phyloP scores from a whole-genome alignment of 176 grass and related monocot species.

The Paspalum notatum region DNA sequence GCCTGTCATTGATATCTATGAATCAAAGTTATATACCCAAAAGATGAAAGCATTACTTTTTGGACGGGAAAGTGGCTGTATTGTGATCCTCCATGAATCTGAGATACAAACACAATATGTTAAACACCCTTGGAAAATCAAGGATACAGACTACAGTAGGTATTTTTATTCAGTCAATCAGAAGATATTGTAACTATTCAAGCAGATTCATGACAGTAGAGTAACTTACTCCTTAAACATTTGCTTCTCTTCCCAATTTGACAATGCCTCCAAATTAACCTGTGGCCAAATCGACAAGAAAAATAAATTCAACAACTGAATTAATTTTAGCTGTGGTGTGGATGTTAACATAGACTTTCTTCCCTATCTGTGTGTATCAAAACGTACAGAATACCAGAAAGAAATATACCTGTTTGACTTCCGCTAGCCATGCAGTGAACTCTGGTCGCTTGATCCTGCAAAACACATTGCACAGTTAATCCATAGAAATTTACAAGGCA shows the following conservation, averaged over 20 bases:
- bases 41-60: conserved; percentile 66
- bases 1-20: not conserved
- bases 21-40: conserved; percentile 1
- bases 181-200: conserved; percentile 15
- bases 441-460: conserved; percentile 95
- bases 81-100: conserved; percentile 99
- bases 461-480: conserved; percentile 8
- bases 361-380: not conserved
- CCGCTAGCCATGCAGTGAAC: conserved; percentile 92
- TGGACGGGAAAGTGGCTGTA: conserved; percentile 91
- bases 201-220: conserved; percentile 38
- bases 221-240: conserved; percentile 96
- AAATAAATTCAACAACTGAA: conserved; percentile 23
- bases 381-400: conserved; percentile 13
- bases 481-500: conserved; percentile 26
- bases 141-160: not conserved
- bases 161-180: not conserved
- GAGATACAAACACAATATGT: conserved; percentile 43
- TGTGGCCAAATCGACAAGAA: conserved; percentile 39
- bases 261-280: conserved; percentile 87
- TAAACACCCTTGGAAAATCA: conserved; percentile 26
- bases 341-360: not conserved
- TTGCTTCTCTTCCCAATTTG: conserved; percentile 98
- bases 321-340: not conserved
- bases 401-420: conserved; percentile 84